A percentile compares a stretch with the other conserved stretches of the same genome.
These are phyloP conservation scores for Daldinia sp. DNA, from an alignment of 2,329 filamentous ascomycete genomes.

Conservation along the genomic window DNA sequence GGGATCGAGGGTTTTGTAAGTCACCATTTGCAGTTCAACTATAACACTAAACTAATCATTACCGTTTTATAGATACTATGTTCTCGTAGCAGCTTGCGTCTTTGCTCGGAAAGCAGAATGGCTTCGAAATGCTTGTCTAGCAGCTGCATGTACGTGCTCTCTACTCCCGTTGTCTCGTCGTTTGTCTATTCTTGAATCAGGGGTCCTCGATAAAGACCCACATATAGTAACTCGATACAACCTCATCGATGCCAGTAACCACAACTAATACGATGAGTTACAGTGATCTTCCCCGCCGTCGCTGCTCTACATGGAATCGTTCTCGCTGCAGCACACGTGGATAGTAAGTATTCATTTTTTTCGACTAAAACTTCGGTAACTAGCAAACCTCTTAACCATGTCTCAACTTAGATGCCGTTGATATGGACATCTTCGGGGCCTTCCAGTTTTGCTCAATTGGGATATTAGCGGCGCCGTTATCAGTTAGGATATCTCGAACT, in stretches of 20 bases:
- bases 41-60: conserved; percentile 7
- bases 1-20: conserved; percentile 52
- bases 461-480: conserved; percentile 69
- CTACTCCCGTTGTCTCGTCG: background rate
- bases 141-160: conserved; percentile 55
- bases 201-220: background rate
- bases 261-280: conserved; percentile 4
- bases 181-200: background rate
- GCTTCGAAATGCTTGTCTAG: conserved; percentile 69
- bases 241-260: background rate
- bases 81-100: conserved; percentile 69
- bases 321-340: conserved; percentile 65
- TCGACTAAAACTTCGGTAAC: background rate
- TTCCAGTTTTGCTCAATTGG: conserved; percentile 74
- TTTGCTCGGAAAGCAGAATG: conserved; percentile 68
- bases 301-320: conserved; percentile 71
- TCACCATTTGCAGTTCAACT: conserved; percentile 1
- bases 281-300: conserved; percentile 67
- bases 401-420: conserved; percentile 61
- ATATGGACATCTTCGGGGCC: conserved; percentile 74
- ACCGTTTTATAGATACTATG: conserved; percentile 60
- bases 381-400: conserved; percentile 3
- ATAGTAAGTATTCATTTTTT: conserved; percentile 54
- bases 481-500: conserved; percentile 66
- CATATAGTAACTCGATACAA: background rate